Conservation (phyloP, 352 stramenopile species). For the Phytophthora pisi region DNA sequence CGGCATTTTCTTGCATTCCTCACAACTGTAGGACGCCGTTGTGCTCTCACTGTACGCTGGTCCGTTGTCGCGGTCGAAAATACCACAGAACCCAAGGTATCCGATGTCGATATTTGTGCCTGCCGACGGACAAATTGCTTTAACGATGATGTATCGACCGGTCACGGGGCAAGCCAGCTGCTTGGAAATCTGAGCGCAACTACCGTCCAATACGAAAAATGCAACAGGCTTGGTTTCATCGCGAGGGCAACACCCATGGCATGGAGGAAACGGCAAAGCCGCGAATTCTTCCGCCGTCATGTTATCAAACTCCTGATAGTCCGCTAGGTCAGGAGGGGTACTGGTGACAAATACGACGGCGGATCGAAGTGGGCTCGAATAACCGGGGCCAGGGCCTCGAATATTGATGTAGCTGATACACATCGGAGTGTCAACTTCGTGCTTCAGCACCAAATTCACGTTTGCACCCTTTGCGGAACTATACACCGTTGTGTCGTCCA, state of each 20-base stretch:
- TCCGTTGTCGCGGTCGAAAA: conserved; percentile 83
- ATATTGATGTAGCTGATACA: conserved; percentile 76
- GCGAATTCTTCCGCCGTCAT: conserved; percentile 83
- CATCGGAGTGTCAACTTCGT: conserved; percentile 83
- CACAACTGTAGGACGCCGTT: conserved; percentile 49
- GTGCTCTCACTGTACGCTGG: conserved; percentile 73
- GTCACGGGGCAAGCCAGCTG: conserved; percentile 69
- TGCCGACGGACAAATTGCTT: conserved; percentile 66
- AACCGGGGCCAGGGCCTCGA: conserved; percentile 75
- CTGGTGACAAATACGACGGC: conserved; percentile 78
- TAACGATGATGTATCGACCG: conserved; percentile 82
- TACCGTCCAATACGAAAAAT: conserved; percentile 82
- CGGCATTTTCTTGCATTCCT: conserved; percentile 62
- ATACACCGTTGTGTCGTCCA: conserved; percentile 84
- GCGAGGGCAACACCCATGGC: conserved; percentile 49
- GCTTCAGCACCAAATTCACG: conserved; percentile 81
- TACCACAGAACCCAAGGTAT: conserved; percentile 80
- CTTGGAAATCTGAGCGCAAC: conserved; percentile 78
- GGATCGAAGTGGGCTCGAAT: conserved; percentile 74
- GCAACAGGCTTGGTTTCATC: conserved; percentile 72
- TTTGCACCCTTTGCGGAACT: conserved; percentile 77
- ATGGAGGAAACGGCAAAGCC: conserved; percentile 66
- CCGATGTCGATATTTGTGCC: conserved; percentile 87
- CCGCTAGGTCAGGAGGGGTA: conserved; percentile 52
- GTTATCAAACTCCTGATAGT: conserved; percentile 64